Percentiles rank a stretch among this genome's conserved stretches.
Evolutionary conservation across 2,329 filamentous ascomycete genomes (phyloP).

Genomic region (Fusarium mangiferae): DNA sequence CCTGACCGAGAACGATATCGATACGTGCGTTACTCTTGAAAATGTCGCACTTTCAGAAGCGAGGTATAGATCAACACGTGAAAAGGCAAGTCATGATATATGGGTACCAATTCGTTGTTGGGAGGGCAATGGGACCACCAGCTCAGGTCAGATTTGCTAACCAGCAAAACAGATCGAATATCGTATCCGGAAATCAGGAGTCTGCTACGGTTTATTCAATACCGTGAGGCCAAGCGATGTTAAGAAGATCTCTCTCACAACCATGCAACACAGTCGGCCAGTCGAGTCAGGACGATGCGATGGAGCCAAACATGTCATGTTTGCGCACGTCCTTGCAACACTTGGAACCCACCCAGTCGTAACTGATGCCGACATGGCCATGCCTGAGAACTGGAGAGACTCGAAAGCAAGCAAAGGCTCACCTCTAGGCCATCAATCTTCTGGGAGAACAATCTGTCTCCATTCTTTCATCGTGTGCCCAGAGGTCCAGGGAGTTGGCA

Average conservation of each 20-base stretch:
- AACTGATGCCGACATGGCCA: slow-evolving; percentile 80
- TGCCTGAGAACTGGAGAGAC: slow-evolving; percentile 74
- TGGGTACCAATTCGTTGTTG: neutral
- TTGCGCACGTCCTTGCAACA: slow-evolving; percentile 83
- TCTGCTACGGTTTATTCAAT: slow-evolving; percentile 84
- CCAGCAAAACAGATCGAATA: slow-evolving; percentile 45
- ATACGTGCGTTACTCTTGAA: slow-evolving; percentile 67
- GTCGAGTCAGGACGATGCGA: slow-evolving; percentile 62
- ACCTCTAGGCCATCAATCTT: slow-evolving; percentile 74
- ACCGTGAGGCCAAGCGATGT: slow-evolving; percentile 62
- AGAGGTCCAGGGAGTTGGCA: slow-evolving; percentile 76
- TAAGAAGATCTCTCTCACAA: slow-evolving; percentile 62
- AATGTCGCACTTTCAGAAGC: slow-evolving; percentile 63
- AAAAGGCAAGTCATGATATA: slow-evolving; percentile 58
- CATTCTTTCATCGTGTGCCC: slow-evolving; percentile 86
- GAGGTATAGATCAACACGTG: slow-evolving; percentile 60
- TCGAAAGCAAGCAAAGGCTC: slow-evolving; percentile 54
- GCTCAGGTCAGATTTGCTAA: neutral
- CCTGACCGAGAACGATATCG: slow-evolving; percentile 73
- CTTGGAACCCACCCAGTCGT: slow-evolving; percentile 71
- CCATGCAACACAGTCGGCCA: slow-evolving; percentile 59
- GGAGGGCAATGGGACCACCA: neutral
- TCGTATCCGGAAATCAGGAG: slow-evolving; percentile 51
- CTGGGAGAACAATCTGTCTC: slow-evolving; percentile 79
- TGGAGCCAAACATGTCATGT: slow-evolving; percentile 63